Evolutionary conservation across 805 yeast species (phyloP), one percentile per base, ranked within the genome.

Genomic region (Spathaspora sp.): DNA sequence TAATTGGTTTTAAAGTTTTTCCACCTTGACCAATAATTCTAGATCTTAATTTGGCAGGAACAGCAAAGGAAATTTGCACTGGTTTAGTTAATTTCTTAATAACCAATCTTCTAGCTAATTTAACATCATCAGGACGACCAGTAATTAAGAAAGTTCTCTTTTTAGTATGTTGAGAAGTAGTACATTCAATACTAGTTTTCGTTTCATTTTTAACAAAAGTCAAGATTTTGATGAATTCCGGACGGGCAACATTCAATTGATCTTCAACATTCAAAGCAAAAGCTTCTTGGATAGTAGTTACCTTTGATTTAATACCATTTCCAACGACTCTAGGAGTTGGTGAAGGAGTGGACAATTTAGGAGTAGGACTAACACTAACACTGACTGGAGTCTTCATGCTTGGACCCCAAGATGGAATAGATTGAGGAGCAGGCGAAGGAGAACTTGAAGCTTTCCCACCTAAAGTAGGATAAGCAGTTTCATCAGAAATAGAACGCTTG

Each of bases 11-110:
- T 69, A 92, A 81, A 54, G 78, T 86, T 60, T 78, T 80, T 65
- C 98, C 98, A 65, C 86, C 88, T 44, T 92, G 79, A 53, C 98
- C 98, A 69, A 92, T 92, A 52, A 92, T 81, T 47, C 81, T 79
- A 7, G 96, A 79, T 68, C 94, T 81, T 52, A 89, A 78, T 58
- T 80, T 81, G 12, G 92, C 80, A 31, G 98, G 97, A 49, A 92
- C 81, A 29, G 77, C 65, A 63, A 92, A 80, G 29, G 75, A 69
- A 46, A 81, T 70, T 5, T 70, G 72, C 51, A 86, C 81, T 50
- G 96, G 96, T 66, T 85, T 86, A 39, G 96, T 85, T 64, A 93
- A 77, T 59, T 82, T 86, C 63, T 83, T 85, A 54, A 88, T 78
- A 52, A 93, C 78, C 56, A 87, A 88, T 56, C 89, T 80, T 67